Evolutionary conservation across 2,329 filamentous ascomycete species (phyloP).

Genomic region (Aureobasidium sp.): DNA sequence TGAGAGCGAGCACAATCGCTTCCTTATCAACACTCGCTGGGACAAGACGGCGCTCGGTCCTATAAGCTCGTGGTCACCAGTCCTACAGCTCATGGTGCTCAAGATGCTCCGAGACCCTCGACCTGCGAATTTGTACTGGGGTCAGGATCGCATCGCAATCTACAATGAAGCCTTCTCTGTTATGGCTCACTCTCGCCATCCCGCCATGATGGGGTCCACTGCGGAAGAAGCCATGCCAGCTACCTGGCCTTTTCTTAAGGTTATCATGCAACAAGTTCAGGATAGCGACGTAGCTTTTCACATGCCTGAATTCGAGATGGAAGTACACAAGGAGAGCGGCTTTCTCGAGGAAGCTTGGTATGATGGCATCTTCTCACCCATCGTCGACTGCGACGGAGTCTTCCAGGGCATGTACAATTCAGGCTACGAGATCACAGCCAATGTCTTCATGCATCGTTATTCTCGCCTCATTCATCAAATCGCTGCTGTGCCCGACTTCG

Average conservation of each 20-base stretch:
- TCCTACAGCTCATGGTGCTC: background rate
- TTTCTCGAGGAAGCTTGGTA: conserved; percentile 20
- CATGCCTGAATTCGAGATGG: conserved; percentile 10
- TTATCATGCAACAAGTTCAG: conserved; percentile 5
- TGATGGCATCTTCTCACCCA: conserved; percentile 14
- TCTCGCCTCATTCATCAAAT: background rate
- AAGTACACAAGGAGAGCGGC: conserved; percentile 13
- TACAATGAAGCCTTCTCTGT: conserved; percentile 2
- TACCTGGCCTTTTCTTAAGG: conserved; percentile 1
- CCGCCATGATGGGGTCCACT: conserved; percentile 13
- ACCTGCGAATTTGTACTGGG: conserved; percentile 10
- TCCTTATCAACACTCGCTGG: background rate
- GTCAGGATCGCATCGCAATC: conserved; percentile 1
- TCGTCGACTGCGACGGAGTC: background rate
- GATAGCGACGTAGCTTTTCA: background rate
- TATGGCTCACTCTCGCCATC: conserved; percentile 7
- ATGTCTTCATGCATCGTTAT: background rate
- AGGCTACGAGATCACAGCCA: conserved; percentile 9
- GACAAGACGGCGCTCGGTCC: conserved; percentile 40
- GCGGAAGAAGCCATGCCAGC: conserved; percentile 7
- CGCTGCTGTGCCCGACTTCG: background rate
- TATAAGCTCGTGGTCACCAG: background rate
- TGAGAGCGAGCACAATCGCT: background rate
- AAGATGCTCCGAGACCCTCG: conserved; percentile 11
- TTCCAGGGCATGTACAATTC: conserved; percentile 4